phyloP scores from a whole-genome alignment of 2,329 filamentous ascomycete species.

The Metarhizium robertsii region DNA sequence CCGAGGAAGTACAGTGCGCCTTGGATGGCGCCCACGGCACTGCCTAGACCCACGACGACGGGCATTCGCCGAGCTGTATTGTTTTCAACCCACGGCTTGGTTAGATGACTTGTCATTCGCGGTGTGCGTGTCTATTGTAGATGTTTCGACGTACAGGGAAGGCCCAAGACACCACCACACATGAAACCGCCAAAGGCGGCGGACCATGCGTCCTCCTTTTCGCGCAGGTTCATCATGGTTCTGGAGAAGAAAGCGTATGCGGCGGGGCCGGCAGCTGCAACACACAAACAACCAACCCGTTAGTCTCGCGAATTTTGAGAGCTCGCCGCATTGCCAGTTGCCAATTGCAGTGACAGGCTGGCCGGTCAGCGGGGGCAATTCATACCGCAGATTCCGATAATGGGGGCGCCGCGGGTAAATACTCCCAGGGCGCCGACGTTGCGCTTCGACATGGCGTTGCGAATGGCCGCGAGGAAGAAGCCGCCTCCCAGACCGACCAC shows the following conservation, averaged over 20 bases:
- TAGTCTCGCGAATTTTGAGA: background rate
- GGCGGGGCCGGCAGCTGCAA: constrained; percentile 48
- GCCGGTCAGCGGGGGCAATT: background rate
- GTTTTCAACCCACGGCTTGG: background rate
- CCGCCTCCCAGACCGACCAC: constrained; percentile 59
- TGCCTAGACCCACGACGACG: constrained; percentile 59
- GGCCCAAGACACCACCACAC: constrained; percentile 61
- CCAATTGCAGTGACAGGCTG: background rate
- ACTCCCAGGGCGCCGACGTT: constrained; percentile 76
- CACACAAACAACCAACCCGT: constrained; percentile 14
- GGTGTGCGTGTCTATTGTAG: too few species aligned
- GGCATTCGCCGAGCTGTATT: constrained; percentile 46
- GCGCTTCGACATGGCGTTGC: constrained; percentile 76
- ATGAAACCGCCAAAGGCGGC: constrained; percentile 67
- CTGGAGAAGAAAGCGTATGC: constrained; percentile 69
- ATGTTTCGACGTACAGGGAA: constrained; percentile 50
- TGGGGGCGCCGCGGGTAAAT: constrained; percentile 68
- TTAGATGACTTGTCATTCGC: background rate
- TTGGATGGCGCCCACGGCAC: constrained; percentile 45
- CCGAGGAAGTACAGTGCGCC: constrained; percentile 61
- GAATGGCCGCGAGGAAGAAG: constrained; percentile 64
- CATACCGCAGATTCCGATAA: constrained; percentile 45
- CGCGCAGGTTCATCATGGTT: constrained; percentile 73
- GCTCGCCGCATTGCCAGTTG: background rate
- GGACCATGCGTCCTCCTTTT: constrained; percentile 75